A percentile compares a stretch with the other conserved stretches of the same genome.
Conservation (phyloP, 2,329 filamentous ascomycete species). For the Aureobasidium sp. region DNA sequence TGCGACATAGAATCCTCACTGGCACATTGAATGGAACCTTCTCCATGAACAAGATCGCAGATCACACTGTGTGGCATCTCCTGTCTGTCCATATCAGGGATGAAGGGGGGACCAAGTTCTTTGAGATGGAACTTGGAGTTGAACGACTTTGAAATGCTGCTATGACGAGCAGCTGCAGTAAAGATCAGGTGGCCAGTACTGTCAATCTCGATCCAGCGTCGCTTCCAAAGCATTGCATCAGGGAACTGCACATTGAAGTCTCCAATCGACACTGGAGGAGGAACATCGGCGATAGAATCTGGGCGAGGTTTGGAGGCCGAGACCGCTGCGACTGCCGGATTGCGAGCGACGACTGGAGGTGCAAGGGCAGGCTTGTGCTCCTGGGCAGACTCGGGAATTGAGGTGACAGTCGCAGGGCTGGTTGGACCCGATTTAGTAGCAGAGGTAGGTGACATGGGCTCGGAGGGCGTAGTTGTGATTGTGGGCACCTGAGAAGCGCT, state of each 20-base stretch:
- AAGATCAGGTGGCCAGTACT: slow-evolving; percentile 75
- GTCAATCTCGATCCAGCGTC: slow-evolving; percentile 79
- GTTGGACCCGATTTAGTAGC: background rate
- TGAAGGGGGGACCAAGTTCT: slow-evolving; percentile 70
- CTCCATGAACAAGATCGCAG: slow-evolving; percentile 48
- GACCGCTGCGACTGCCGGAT: background rate
- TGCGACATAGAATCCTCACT: slow-evolving; percentile 50
- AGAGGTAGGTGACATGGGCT: background rate
- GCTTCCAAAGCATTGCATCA: slow-evolving; percentile 93
- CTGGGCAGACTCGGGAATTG: background rate
- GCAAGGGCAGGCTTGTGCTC: background rate
- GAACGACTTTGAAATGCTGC: slow-evolving; percentile 44
- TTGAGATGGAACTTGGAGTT: slow-evolving; percentile 77
- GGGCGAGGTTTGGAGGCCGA: slow-evolving; percentile 5
- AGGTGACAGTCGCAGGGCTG: background rate
- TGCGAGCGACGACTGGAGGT: background rate
- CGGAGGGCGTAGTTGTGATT: slow-evolving; percentile 10
- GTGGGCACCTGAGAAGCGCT: slow-evolving; percentile 28
- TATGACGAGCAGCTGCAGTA: slow-evolving; percentile 54
- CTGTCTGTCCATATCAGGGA: slow-evolving; percentile 84
- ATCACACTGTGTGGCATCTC: slow-evolving; percentile 82
- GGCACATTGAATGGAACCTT: slow-evolving; percentile 54
- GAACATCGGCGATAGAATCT: slow-evolving; percentile 27
- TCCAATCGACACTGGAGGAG: slow-evolving; percentile 61
- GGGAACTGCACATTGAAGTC: slow-evolving; percentile 97